phyloP scores from a whole-genome alignment of 2,329 filamentous ascomycete species.

The Sarocladiaceae sp. region DNA sequence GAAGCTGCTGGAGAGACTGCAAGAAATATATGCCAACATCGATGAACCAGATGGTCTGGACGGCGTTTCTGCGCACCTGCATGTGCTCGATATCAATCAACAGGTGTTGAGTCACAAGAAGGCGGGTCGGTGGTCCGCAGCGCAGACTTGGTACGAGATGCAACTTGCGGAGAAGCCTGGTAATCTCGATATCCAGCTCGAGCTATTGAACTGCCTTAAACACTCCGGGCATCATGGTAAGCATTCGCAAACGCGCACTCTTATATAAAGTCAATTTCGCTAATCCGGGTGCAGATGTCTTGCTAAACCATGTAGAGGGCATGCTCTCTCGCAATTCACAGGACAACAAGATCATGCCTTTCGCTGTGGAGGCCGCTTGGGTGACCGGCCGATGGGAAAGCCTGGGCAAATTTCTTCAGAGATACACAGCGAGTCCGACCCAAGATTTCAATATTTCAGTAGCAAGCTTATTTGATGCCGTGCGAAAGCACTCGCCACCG shows the following conservation, averaged over 20 bases:
- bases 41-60: slow-evolving; percentile 96
- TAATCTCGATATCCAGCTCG: slow-evolving; percentile 70
- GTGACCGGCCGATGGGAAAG: slow-evolving; percentile 76
- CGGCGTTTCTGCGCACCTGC: slow-evolving; percentile 82
- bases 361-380: slow-evolving; percentile 89
- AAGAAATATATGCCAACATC: slow-evolving; percentile 94
- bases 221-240: slow-evolving; percentile 92
- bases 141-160: slow-evolving; percentile 96
- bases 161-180: slow-evolving; percentile 73
- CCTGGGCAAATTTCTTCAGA: slow-evolving; percentile 58
- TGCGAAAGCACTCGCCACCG: slow-evolving; percentile 48
- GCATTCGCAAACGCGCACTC: too few species aligned
- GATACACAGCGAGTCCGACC: slow-evolving; percentile 41
- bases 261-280: too few species aligned
- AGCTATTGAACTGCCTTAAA: slow-evolving; percentile 80
- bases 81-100: slow-evolving; percentile 84
- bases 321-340: slow-evolving; percentile 52
- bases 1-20: slow-evolving; percentile 67
- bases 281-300: slow-evolving; percentile 53
- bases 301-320: slow-evolving; percentile 80
- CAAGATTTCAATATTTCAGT: slow-evolving; percentile 77
- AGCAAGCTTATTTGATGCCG: slow-evolving; percentile 51
- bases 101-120: slow-evolving; percentile 91
- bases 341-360: slow-evolving; percentile 64
- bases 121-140: slow-evolving; percentile 86